Evolutionary conservation across 768 basidiomycete species (phyloP).

Genomic region (Suillus hirtellus): DNA sequence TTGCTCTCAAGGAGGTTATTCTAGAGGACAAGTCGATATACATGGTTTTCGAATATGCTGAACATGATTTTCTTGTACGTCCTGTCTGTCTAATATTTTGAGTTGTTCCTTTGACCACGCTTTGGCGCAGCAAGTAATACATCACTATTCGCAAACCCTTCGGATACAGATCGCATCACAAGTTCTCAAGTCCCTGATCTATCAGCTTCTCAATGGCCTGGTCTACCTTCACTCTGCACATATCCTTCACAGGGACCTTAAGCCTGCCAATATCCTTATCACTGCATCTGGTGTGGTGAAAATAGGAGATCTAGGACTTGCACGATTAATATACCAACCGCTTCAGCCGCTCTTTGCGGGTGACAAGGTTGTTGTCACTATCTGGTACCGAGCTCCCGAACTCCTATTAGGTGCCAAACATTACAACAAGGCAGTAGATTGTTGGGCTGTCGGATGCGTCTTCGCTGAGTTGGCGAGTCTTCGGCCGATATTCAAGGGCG

Average conservation of each 20-base stretch:
- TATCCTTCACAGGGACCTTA: constrained; percentile 96
- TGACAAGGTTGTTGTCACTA: constrained; percentile 98
- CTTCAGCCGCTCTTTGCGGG: constrained; percentile 89
- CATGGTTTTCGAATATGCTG: constrained; percentile 99
- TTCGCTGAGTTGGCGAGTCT: constrained; percentile 93
- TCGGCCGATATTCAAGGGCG: constrained; percentile 97
- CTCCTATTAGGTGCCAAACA: constrained; percentile 95
- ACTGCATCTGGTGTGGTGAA: constrained; percentile 88
- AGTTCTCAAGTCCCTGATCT: constrained; percentile 90
- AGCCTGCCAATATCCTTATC: constrained; percentile 98
- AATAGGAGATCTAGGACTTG: constrained; percentile 97
- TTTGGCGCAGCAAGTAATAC: constrained; percentile 86
- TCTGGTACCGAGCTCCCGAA: constrained; percentile 99
- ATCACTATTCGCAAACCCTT: constrained; percentile 92
- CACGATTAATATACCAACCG: constrained; percentile 87
- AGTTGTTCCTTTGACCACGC: neutral
- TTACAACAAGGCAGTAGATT: constrained; percentile 95
- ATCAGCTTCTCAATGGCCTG: constrained; percentile 92
- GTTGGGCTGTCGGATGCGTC: constrained; percentile 98
- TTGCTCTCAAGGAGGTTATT: constrained; percentile 90
- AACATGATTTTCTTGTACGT: constrained; percentile 94
- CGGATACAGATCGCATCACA: constrained; percentile 71
- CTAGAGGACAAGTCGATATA: constrained; percentile 98
- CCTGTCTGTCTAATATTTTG: neutral
- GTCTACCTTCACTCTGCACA: constrained; percentile 93